These are phyloP conservation scores for Monosporascus sp. DNA, from an alignment of 2,329 filamentous ascomycete genomes.

Conservation along the genomic window DNA sequence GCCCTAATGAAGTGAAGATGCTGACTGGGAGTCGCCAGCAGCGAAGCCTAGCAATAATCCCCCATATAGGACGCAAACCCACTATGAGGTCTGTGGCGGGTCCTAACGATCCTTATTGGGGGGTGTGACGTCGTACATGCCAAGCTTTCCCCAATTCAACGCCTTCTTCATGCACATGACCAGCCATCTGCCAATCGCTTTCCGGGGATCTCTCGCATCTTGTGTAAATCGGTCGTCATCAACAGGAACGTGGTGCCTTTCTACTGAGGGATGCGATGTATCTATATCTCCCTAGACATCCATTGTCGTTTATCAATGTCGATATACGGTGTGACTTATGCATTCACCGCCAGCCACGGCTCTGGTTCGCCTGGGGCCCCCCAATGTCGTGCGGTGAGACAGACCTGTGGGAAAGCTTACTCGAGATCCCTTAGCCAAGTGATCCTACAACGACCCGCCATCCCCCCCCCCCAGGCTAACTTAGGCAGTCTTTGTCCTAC, in stretches of 20 bases:
- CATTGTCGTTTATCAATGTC: neutral
- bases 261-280: neutral
- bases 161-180: neutral
- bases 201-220: neutral
- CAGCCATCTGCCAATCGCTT: neutral
- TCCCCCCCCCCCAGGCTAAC: no score
- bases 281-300: neutral
- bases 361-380: neutral
- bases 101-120: neutral
- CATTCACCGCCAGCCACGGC: neutral
- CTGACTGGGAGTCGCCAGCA: no score
- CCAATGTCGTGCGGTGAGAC: neutral
- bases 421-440: neutral
- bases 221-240: neutral
- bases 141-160: neutral
- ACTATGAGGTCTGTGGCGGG: neutral
- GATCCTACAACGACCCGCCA: neutral
- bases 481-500: neutral
- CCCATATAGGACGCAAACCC: neutral
- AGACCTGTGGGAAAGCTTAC: neutral
- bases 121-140: neutral
- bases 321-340: neutral
- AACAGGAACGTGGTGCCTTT: neutral
- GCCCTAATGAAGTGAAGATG: no score
- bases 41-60: no score